Percentiles rank a stretch among this genome's conserved stretches.
Conservation (phyloP, 192 early-diverging fungal genomes). For the Backusella luteola region DNA sequence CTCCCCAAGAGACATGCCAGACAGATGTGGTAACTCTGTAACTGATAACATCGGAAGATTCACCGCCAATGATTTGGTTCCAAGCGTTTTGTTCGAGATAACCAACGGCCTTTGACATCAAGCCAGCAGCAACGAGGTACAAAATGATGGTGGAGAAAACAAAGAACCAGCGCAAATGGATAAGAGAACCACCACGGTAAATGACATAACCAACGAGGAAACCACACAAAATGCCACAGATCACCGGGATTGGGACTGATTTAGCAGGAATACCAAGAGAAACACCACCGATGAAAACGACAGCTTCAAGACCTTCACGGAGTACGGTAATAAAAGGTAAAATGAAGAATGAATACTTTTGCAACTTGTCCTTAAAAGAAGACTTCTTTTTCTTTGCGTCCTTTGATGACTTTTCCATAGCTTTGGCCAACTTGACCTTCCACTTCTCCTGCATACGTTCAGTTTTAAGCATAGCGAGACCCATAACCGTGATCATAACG, state of each 20-base stretch:
- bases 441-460: conserved; percentile 75
- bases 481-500: conserved; percentile 80
- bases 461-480: conserved; percentile 75
- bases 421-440: conserved; percentile 38
- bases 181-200: conserved; percentile 64
- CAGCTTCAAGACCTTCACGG: conserved; percentile 86
- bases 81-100: conserved; percentile 68
- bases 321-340: conserved; percentile 83
- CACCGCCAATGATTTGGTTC: conserved; percentile 61
- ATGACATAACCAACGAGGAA: conserved; percentile 68
- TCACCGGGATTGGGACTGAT: conserved; percentile 78
- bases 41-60: conserved; percentile 53
- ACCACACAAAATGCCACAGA: conserved; percentile 71
- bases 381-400: background rate
- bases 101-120: conserved; percentile 68
- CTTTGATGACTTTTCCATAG: conserved; percentile 23
- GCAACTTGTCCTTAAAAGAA: background rate
- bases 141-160: conserved; percentile 67
- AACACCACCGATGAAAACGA: conserved; percentile 87
- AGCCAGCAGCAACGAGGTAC: conserved; percentile 80
- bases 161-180: conserved; percentile 81
- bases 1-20: conserved; percentile 39
- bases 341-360: conserved; percentile 70
- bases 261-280: conserved; percentile 36
- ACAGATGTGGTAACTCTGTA: conserved; percentile 36